A percentile compares a stretch with the other conserved stretches of the same genome.
Conservation (phyloP, 208 protist species). For the Leishmania turanica region DNA sequence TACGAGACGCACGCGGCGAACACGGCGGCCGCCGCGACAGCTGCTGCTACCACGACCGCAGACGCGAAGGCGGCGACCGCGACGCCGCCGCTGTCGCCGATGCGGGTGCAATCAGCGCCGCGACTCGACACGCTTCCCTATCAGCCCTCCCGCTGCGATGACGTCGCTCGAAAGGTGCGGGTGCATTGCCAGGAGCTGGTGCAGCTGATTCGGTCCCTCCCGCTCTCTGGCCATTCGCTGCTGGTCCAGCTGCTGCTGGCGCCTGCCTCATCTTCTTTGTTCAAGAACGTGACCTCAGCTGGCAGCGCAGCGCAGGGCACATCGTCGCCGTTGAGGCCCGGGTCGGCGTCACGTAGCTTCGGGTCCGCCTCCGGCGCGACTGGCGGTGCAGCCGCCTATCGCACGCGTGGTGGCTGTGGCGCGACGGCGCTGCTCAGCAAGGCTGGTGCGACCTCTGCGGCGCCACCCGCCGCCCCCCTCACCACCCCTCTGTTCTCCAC, state of each 20-base stretch:
- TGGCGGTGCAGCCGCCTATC: not conserved
- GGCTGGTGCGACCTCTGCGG: not conserved
- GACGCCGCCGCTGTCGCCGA: not conserved
- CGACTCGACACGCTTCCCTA: conserved; percentile 26
- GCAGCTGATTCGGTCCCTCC: conserved; percentile 39
- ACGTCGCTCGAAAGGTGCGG: conserved; percentile 64
- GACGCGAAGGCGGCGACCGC: not conserved
- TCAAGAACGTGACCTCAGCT: conserved; percentile 17
- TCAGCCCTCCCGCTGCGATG: conserved; percentile 43
- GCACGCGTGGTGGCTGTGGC: not conserved
- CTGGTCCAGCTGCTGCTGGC: conserved; percentile 72
- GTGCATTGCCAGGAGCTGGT: conserved; percentile 50
- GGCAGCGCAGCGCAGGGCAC: not conserved
- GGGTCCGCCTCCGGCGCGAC: not conserved
- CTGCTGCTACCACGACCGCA: conserved; percentile 2
- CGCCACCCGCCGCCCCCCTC: conserved; percentile 2
- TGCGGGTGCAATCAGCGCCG: conserved; percentile 24
- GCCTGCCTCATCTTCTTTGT: conserved; percentile 66
- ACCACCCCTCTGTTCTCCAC: conserved; percentile 5
- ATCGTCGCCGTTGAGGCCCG: not conserved
- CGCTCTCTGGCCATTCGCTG: conserved; percentile 50
- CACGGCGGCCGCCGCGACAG: conserved; percentile 12
- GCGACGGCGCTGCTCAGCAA: conserved; percentile 1
- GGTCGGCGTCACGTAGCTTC: not conserved
- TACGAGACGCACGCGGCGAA: conserved; percentile 28